These are phyloP conservation scores for Hymenochaete sp. DNA, from an alignment of 1,284 basidiomycete genomes.

Conservation along the genomic window DNA sequence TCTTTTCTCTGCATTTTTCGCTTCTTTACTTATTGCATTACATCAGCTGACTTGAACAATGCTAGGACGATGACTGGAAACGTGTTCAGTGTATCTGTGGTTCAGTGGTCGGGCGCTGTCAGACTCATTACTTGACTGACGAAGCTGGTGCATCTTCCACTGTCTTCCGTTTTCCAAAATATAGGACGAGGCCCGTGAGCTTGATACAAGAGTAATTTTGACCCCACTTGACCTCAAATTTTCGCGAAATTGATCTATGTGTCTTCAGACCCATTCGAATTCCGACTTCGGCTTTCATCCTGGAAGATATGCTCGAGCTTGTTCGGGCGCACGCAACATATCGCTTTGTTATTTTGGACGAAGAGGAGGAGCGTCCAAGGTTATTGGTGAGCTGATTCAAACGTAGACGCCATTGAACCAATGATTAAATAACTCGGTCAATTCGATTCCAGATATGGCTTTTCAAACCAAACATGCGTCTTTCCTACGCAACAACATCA, in stretches of 20 bases:
- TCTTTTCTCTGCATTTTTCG: no score
- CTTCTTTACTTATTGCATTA: constrained; percentile 19
- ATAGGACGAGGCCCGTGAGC: constrained; percentile 67
- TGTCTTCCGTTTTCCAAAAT: constrained; percentile 70
- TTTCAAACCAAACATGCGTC: constrained; percentile 77
- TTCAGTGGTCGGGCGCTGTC: constrained; percentile 63
- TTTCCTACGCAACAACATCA: constrained; percentile 57
- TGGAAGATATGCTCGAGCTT: constrained; percentile 81
- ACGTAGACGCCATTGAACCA: neutral
- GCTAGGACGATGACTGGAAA: constrained; percentile 55
- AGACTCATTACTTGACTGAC: constrained; percentile 37
- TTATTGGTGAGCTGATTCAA: constrained; percentile 47
- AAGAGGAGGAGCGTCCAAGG: constrained; percentile 67
- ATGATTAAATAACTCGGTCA: no score
- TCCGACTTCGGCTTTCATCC: constrained; percentile 74
- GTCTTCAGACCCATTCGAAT: constrained; percentile 45
- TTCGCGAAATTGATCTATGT: neutral
- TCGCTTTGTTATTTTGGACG: constrained; percentile 78
- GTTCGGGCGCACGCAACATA: constrained; percentile 85
- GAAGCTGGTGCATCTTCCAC: constrained; percentile 26
- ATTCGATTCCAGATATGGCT: constrained; percentile 61
- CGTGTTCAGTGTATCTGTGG: constrained; percentile 71
- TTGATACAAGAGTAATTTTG: constrained; percentile 49
- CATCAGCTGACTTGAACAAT: neutral
- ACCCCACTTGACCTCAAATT: constrained; percentile 4